Conservation (phyloP, 257 asterid genomes). For the Solanum neorickii region DNA sequence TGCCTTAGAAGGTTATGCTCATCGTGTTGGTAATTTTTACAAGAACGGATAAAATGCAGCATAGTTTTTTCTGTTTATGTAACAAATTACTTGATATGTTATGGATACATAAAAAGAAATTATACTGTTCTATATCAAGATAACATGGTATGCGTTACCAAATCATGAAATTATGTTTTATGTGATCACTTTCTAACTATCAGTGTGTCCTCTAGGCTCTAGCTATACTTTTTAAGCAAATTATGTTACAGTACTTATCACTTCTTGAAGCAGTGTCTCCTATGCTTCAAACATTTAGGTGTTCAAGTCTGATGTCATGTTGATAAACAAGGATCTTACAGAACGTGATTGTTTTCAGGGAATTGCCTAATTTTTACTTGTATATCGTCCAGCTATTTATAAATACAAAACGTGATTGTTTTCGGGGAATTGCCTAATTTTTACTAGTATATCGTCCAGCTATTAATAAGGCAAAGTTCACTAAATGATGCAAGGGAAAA, state of each 20-base stretch:
- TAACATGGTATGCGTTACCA: neutral
- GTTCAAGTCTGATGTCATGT: neutral
- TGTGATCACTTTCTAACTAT: neutral
- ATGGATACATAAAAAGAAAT: neutral
- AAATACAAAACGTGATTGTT: neutral
- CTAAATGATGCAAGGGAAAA: neutral
- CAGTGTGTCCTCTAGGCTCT: neutral
- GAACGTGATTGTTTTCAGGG: neutral
- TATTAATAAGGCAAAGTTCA: neutral
- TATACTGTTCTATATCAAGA: neutral
- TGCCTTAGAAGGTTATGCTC: neutral
- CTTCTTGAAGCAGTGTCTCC: neutral
- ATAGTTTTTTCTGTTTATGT: neutral
- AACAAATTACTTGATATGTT: neutral
- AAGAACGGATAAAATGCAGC: neutral
- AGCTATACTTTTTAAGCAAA: neutral
- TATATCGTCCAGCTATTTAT: neutral
- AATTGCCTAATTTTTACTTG: neutral
- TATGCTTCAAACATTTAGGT: neutral
- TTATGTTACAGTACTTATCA: neutral
- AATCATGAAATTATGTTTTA: neutral
- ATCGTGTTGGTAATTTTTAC: neutral
- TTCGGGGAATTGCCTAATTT: neutral
- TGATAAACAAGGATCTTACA: neutral
- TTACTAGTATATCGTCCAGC: neutral